These are phyloP conservation scores for Pyronema domesticum DNA, from an alignment of 495 filamentous ascomycete genomes.

Conservation along the genomic window DNA sequence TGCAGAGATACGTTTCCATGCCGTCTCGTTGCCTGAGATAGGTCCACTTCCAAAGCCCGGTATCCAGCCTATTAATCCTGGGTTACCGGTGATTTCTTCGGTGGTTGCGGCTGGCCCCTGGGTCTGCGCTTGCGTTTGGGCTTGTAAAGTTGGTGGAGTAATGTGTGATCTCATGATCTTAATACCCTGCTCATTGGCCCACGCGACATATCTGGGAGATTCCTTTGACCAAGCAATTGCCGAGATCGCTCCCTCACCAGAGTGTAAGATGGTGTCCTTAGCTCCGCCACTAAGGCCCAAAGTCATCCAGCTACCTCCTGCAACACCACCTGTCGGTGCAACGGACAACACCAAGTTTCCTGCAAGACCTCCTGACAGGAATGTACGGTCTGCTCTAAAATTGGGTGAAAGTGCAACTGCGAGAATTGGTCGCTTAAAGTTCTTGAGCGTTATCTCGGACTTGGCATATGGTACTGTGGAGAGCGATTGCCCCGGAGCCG, in stretches of 20 bases:
- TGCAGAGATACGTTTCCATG: constrained; percentile 93
- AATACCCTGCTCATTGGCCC: constrained; percentile 90
- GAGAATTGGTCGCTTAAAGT: constrained; percentile 83
- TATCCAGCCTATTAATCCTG: constrained; percentile 21
- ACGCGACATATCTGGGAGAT: constrained; percentile 76
- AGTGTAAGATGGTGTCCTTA: constrained; percentile 76
- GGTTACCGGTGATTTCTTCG: constrained; percentile 16
- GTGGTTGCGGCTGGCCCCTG: neutral
- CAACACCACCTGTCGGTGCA: constrained; percentile 46
- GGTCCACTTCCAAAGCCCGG: constrained; percentile 30
- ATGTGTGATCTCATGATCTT: constrained; percentile 92
- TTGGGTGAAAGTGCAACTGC: constrained; percentile 82
- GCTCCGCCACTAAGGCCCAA: constrained; percentile 50
- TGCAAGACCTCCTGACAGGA: constrained; percentile 75
- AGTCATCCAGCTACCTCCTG: constrained; percentile 49
- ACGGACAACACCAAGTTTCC: constrained; percentile 83
- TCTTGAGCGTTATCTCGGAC: constrained; percentile 65
- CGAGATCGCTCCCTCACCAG: constrained; percentile 77
- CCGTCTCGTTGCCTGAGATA: constrained; percentile 53
- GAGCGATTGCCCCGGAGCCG: constrained; percentile 11
- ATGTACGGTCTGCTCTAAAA: constrained; percentile 70
- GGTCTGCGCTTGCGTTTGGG: constrained; percentile 1
- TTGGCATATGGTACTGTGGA: constrained; percentile 31
- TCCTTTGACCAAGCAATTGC: constrained; percentile 75
- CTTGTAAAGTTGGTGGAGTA: constrained; percentile 33